Evolutionary conservation across 495 filamentous ascomycete genomes (phyloP).

Genomic region (Aspergillus hancockii): DNA sequence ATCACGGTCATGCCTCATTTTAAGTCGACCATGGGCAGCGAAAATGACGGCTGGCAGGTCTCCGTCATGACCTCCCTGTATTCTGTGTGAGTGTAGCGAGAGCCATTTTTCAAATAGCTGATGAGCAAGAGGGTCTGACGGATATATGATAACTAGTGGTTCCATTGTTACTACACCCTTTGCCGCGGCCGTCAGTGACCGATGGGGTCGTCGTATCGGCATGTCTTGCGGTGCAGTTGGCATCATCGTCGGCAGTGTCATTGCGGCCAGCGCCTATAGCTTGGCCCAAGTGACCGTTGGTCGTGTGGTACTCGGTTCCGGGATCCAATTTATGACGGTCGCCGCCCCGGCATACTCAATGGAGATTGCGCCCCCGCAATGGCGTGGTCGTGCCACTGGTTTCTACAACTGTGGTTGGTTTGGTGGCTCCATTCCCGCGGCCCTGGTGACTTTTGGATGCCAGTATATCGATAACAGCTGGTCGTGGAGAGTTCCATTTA

Average conservation of each 20-base stretch:
- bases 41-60: slow-evolving; percentile 46
- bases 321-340: slow-evolving; percentile 68
- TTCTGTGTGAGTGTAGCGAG: slow-evolving; percentile 51
- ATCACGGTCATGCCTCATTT: slow-evolving; percentile 47
- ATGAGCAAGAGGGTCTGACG: not conserved
- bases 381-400: slow-evolving; percentile 56
- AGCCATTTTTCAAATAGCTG: not conserved
- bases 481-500: slow-evolving; percentile 59
- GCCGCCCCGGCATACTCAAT: slow-evolving; percentile 77
- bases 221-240: slow-evolving; percentile 66
- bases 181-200: slow-evolving; percentile 42
- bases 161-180: slow-evolving; percentile 50
- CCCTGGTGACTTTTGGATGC: slow-evolving; percentile 43
- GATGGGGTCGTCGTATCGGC: slow-evolving; percentile 60
- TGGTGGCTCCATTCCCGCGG: slow-evolving; percentile 54
- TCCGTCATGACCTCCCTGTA: slow-evolving; percentile 45
- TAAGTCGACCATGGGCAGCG: slow-evolving; percentile 40
- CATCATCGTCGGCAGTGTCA: slow-evolving; percentile 61
- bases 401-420: slow-evolving; percentile 64
- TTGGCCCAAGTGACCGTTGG: slow-evolving; percentile 67
- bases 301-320: slow-evolving; percentile 75
- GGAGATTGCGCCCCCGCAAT: slow-evolving; percentile 74
- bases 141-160: slow-evolving; percentile 37
- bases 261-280: slow-evolving; percentile 49
- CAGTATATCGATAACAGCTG: slow-evolving; percentile 39